Base-by-base conservation (phyloP, 345 rosid species). In the Citrus trifoliata region DNA sequence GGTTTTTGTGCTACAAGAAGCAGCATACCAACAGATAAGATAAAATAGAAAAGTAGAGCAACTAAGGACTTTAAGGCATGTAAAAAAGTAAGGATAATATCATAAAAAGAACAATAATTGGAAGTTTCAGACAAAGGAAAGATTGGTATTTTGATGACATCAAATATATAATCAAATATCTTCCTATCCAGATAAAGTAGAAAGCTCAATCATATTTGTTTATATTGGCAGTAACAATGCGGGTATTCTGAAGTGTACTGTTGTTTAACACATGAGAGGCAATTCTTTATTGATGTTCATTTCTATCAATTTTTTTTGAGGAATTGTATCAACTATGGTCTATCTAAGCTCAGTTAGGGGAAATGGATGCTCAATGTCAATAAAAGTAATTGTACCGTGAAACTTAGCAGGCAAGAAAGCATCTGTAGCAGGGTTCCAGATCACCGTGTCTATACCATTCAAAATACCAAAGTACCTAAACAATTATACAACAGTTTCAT, bases 351-450 rank as follows among this genome's bases (percentile, higher is more conserved):
- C 69, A 37, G 46, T 58, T 33, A 24, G 46, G 48, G 18, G 19
- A n/a, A 61, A 37, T 24, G 40, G 12, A 46, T 64, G 28, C 38
- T 25, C 25, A 27, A 75, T 24, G 61, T 32, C 9, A 65, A 21
- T 48, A 42, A 30, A 32, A 21, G 53, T 33, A 70, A 68, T 6
- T 19, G 84, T 80, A 89, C 92, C 90, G 74, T 78, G 65, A 78
- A 84, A 89, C 30, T 84, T 87, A 62, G 87, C 86, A 58, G 90
- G 92, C 80, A 87, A 80, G 83, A 79, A 89, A 74, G 76, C 77
- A 77, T 89, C 90, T 4, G 82, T 82, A 67, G 84, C 86, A 75
- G 92, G 92, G 80, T 89, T 80, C 92, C 92, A 89, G 71, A 87
- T 82, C 58, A 73, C 74, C 25, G 86, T 73, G 76, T 89, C 92